Percentiles rank a stretch among this genome's conserved stretches.
Conservation (phyloP, 2,329 filamentous ascomycete species). For the Hansfordia pulvinata region DNA sequence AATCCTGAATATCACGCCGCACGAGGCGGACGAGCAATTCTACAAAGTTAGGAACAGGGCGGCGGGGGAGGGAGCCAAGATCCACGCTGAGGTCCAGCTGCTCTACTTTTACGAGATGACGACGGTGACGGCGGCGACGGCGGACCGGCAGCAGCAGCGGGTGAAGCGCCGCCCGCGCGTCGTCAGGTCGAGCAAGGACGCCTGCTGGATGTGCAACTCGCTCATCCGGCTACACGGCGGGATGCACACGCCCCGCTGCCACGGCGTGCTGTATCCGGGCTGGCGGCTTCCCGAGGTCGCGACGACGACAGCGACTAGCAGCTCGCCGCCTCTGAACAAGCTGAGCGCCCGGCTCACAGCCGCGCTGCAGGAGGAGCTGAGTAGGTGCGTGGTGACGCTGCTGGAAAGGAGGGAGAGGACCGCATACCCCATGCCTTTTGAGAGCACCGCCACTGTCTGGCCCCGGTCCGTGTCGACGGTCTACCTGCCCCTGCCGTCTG, state of each 20-base stretch:
- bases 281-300: slow-evolving; percentile 25
- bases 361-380: slow-evolving; percentile 1
- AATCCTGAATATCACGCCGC: slow-evolving; percentile 1
- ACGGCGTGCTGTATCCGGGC: slow-evolving; percentile 28
- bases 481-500: no score
- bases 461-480: background rate
- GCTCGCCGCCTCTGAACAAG: slow-evolving; percentile 1
- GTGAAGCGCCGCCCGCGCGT: slow-evolving; percentile 20
- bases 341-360: slow-evolving; percentile 6
- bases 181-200: slow-evolving; percentile 33
- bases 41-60: slow-evolving; percentile 3
- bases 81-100: slow-evolving; percentile 38
- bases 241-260: slow-evolving; percentile 24
- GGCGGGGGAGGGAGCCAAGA: slow-evolving; percentile 14
- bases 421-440: background rate
- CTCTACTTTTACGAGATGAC: slow-evolving; percentile 25
- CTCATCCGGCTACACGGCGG: slow-evolving; percentile 27
- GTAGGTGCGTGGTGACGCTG: background rate
- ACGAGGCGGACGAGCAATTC: slow-evolving; percentile 4
- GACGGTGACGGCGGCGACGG: no score
- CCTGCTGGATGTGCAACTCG: slow-evolving; percentile 35
- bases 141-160: no score
- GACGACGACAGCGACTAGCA: no score
- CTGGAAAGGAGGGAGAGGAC: background rate
- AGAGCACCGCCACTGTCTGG: background rate